Evolutionary conservation across 768 basidiomycete species (phyloP).

Genomic region (Agrocybe praecox): DNA sequence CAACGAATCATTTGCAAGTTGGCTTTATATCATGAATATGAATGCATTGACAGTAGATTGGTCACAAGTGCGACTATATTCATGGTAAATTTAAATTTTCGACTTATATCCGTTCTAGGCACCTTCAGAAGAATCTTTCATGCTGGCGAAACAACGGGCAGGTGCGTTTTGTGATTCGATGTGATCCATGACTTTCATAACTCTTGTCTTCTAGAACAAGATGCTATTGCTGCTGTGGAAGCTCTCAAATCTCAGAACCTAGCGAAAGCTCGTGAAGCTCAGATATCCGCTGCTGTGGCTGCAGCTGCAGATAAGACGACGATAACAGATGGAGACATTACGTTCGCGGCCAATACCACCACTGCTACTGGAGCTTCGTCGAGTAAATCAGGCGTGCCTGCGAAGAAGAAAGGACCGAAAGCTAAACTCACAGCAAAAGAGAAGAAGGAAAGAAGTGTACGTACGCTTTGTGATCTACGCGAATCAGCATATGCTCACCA

Average conservation of each 20-base stretch:
- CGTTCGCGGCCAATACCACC: slow-evolving; percentile 42
- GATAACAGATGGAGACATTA: slow-evolving; percentile 42
- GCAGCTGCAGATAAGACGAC: slow-evolving; percentile 37
- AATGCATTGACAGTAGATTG: slow-evolving; percentile 93
- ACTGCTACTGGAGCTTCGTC: slow-evolving; percentile 32
- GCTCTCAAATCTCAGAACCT: slow-evolving; percentile 44
- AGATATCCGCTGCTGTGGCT: slow-evolving; percentile 25
- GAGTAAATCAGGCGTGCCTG: slow-evolving; percentile 34
- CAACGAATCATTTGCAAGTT: slow-evolving; percentile 93
- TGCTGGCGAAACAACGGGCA: slow-evolving; percentile 58
- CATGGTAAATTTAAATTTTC: slow-evolving; percentile 3
- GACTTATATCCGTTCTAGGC: slow-evolving; percentile 39
- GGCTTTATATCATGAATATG: slow-evolving; percentile 92
- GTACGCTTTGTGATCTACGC: slow-evolving; percentile 16
- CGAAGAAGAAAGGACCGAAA: slow-evolving; percentile 64
- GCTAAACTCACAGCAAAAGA: slow-evolving; percentile 75
- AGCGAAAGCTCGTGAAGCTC: slow-evolving; percentile 34
- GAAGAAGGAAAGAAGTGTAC: slow-evolving; percentile 79
- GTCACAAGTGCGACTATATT: slow-evolving; percentile 62
- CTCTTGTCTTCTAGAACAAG: slow-evolving; percentile 46
- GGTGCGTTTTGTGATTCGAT: slow-evolving; percentile 36
- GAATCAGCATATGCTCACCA: neutral
- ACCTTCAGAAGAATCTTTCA: slow-evolving; percentile 61
- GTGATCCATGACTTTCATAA: neutral
- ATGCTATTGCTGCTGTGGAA: slow-evolving; percentile 58